phyloP scores from a whole-genome alignment of 2,329 filamentous ascomycete genomes.

The Aplosporella prunicola region DNA sequence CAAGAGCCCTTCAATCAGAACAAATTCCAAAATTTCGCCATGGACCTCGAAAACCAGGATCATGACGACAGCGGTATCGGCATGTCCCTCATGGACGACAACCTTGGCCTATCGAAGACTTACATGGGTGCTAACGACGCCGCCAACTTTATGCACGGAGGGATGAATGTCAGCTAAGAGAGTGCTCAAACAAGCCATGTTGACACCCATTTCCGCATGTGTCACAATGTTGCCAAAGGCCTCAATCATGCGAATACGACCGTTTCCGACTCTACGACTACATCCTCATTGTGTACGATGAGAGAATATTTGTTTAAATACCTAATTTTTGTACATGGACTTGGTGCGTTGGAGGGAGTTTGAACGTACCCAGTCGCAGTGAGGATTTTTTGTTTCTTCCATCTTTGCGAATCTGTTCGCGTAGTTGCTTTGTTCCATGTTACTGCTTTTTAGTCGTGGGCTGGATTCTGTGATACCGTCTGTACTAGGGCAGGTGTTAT shows the following conservation, averaged over 20 bases:
- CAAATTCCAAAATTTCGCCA: slow-evolving; percentile 9
- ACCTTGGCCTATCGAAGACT: slow-evolving; percentile 4
- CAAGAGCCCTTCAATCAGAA: slow-evolving; percentile 8
- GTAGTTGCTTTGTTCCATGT: not conserved
- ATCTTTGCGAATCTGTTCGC: not conserved
- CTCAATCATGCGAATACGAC: slow-evolving; percentile 7
- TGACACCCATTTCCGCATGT: too few relatives aligned
- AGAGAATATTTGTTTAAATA: slow-evolving; percentile 7
- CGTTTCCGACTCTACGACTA: slow-evolving; percentile 10
- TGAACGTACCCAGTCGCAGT: too few relatives aligned
- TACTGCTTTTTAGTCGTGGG: not conserved
- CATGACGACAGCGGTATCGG: slow-evolving; percentile 14
- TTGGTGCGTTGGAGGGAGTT: not conserved
- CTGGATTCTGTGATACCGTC: too few relatives aligned
- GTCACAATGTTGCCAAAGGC: too few relatives aligned
- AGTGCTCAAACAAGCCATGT: too few relatives aligned
- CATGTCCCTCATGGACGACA: slow-evolving; percentile 13
- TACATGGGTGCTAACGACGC: slow-evolving; percentile 6
- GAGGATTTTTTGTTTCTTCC: not conserved
- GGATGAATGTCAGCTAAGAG: slow-evolving; percentile 7
- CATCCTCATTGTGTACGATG: slow-evolving; percentile 8
- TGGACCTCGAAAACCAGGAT: slow-evolving; percentile 10
- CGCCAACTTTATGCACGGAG: slow-evolving; percentile 4
- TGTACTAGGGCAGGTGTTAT: slow-evolving; percentile 4
- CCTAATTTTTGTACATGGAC: slow-evolving; percentile 11